Percentiles rank a stretch among this genome's conserved stretches.
Conservation (phyloP, 2,329 filamentous ascomycete genomes). For the Cercospora berteroae region DNA sequence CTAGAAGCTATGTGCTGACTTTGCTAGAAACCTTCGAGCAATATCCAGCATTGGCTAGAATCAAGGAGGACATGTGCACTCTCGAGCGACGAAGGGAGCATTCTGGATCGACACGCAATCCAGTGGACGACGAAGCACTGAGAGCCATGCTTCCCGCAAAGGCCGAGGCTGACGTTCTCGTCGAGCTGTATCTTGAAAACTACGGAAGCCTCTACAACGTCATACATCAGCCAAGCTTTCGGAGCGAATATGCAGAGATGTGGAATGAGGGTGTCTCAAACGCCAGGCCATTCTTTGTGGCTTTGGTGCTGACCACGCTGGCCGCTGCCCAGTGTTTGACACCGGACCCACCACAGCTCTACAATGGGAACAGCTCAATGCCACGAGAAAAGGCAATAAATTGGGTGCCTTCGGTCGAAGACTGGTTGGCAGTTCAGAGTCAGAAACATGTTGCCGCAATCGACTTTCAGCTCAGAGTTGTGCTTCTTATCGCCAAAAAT, state of each 20-base stretch:
- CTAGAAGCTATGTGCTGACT: not conserved
- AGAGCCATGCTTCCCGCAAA: slow-evolving; percentile 40
- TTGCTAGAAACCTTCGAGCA: slow-evolving; percentile 33
- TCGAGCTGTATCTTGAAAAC: slow-evolving; percentile 49
- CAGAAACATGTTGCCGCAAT: slow-evolving; percentile 54
- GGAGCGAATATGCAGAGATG: slow-evolving; percentile 49
- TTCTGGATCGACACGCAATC: slow-evolving; percentile 24
- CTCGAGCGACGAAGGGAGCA: slow-evolving; percentile 28
- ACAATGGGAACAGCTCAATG: slow-evolving; percentile 45
- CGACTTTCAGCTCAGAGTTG: slow-evolving; percentile 52
- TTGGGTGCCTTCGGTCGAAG: slow-evolving; percentile 43
- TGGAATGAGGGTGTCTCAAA: slow-evolving; percentile 42
- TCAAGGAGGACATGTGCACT: slow-evolving; percentile 31
- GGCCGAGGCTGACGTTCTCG: slow-evolving; percentile 43
- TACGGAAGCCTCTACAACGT: slow-evolving; percentile 55
- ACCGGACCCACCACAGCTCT: slow-evolving; percentile 35
- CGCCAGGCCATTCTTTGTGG: slow-evolving; percentile 39
- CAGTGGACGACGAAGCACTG: slow-evolving; percentile 37
- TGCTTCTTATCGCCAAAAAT: slow-evolving; percentile 52
- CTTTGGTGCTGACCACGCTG: slow-evolving; percentile 43
- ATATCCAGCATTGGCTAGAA: slow-evolving; percentile 36
- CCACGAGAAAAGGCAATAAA: slow-evolving; percentile 42
- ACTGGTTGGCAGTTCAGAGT: slow-evolving; percentile 47
- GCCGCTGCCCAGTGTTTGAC: slow-evolving; percentile 40
- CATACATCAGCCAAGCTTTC: slow-evolving; percentile 55